A percentile compares a stretch with the other conserved stretches of the same genome.
Evolutionary conservation across 148 eudicot genomes (phyloP).

Genomic region (Agrostemma githago): DNA sequence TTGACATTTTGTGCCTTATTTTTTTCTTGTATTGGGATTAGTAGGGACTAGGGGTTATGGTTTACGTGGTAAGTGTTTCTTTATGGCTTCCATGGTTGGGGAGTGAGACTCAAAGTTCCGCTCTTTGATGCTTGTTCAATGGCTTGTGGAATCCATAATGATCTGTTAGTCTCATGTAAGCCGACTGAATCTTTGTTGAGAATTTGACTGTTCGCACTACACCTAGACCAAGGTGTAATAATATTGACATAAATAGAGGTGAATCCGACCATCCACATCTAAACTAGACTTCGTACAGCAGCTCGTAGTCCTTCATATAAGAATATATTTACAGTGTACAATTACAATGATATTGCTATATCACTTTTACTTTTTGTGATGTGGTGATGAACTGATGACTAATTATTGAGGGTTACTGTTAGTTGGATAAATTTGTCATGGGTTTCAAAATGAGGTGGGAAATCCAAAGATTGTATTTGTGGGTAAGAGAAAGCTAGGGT

Average conservation of each 20-base stretch:
- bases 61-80: background rate
- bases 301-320: background rate
- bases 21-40: background rate
- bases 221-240: background rate
- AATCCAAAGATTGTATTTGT: background rate
- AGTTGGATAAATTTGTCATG: background rate
- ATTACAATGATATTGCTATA: background rate
- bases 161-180: background rate
- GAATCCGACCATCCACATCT: background rate
- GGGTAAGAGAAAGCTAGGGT: background rate
- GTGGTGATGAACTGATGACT: background rate
- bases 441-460: background rate
- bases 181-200: background rate
- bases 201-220: background rate
- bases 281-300: too few species aligned
- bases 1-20: background rate
- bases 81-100: conserved; percentile 8
- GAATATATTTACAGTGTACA: background rate
- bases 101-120: background rate
- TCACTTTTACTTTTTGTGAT: background rate
- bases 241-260: background rate
- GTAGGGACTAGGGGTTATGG: background rate
- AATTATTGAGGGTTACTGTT: background rate
- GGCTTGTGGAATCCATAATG: background rate
- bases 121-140: background rate